Evolutionary conservation across 169 alveolate species (phyloP).

Genomic region (Plasmodium vivax): DNA sequence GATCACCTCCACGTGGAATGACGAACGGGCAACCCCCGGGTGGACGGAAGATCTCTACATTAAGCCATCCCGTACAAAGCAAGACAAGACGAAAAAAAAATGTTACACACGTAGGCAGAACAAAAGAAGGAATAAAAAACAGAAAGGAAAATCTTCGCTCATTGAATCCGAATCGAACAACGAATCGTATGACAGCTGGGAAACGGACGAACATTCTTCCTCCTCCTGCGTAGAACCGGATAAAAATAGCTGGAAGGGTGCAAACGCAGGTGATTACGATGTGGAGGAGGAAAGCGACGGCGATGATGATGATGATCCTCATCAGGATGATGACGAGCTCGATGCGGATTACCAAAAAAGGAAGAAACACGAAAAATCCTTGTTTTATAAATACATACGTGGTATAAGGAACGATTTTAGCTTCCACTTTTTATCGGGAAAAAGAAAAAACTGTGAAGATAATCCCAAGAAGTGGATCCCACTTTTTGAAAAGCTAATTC

Average conservation of each 20-base stretch:
- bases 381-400: constrained; percentile 37
- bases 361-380: constrained; percentile 20
- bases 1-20: background rate
- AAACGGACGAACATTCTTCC: background rate
- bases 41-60: background rate
- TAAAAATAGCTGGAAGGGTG: background rate
- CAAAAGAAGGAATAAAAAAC: background rate
- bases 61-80: background rate
- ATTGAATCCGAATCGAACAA: background rate
- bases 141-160: background rate
- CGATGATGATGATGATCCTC: background rate
- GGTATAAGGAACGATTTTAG: constrained; percentile 44
- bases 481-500: constrained; percentile 31
- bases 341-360: constrained; percentile 60
- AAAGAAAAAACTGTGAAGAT: background rate
- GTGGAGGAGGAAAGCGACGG: background rate
- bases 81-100: background rate
- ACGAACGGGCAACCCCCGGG: background rate
- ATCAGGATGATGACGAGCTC: background rate
- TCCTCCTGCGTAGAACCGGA: background rate
- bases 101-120: background rate
- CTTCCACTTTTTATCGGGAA: background rate
- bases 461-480: constrained; percentile 9
- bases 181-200: background rate
- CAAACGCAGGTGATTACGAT: background rate